Base-by-base conservation (phyloP, 73 alveolate genomes). In the Uronychia binucleata region DNA sequence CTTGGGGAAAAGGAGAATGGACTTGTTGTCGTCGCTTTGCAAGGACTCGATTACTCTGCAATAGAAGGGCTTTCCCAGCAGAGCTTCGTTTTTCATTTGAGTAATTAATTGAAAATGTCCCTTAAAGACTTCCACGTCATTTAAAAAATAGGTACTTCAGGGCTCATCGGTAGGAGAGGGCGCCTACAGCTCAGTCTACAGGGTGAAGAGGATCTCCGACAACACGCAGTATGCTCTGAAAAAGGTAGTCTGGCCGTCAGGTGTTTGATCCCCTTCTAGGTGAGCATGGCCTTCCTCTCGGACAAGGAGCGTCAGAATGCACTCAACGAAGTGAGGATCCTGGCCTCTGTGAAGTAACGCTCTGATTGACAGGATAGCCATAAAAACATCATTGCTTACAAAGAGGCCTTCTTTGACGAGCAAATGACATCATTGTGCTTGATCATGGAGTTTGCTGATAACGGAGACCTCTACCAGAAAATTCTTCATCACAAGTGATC, bases 361-460 rank as follows among this genome's bases (percentile, higher is more conserved):
- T 94, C 90, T 74, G 92, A 94, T 78, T 87, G 80, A 84, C 95
- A 90, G 28, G 86, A 77, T 77, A 78, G 79, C 28, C 81, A 79
- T 74, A 75, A 59, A 32, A 78, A 59, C 77, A 89, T 46, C 27
- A 79, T 78, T 57, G 57, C 88, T 34, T 89, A 80, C 79, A 89
- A 84, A 33, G 78, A 77, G 58, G 88, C 78, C 28, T 33, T 78
- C 59, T 46, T 59, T n/a, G 97, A 95, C 59, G 98, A 95, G 74
- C 59, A 92, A 35, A 33, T 29, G 29, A 30, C 80, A 46, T 1
- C 57, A 25, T 80, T 76, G 28, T 78, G 96, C 87, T 93, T 96
- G 35, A 81, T 96, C 74, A 96, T 95, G 98, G 99, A 96, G 87
- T 96, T 86, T 89, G 96, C 98, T 31, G 94, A 91, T 28, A 89